Base-by-base conservation (phyloP, 2,329 filamentous ascomycete species). In the Thelonectria olida region DNA sequence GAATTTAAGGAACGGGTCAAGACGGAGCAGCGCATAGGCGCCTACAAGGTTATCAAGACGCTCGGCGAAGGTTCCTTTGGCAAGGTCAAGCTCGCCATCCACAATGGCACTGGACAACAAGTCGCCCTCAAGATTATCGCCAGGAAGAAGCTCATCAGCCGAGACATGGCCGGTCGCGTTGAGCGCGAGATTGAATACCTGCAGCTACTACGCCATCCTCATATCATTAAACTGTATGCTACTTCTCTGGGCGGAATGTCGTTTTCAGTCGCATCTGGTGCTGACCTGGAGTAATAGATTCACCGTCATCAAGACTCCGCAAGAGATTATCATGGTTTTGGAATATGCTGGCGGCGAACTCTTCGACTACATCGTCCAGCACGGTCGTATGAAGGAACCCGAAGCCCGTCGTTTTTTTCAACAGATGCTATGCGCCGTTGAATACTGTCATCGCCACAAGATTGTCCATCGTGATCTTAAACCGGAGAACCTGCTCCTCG, bases 101-200 rank as follows among this genome's bases (percentile, higher is more conserved):
- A 99, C 76, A 89, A 93, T 73, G 89, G 93, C 69, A 98, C 92
- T 68, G 92, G 92, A 66, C 94, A 98, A 78, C 92, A 97, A 81
- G 96, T 99, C 51, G 96, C 96, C 25, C 86, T 99, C 75, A 99
- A 99, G 85, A 97, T 98, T 75, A 99, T 99, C 74, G 92, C 93
- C 41, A 88, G 96, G 68, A 96, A 96, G 82, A 97, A 97, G 82
- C 86, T 99, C 73, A 93, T 97, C 71, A 98, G 94, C 70, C 87
- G 95, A 73, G 96, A 99, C 79, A 98, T 99, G 96, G 94, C 96
- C 54, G 96, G 96, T 62, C 88, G 96, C 63, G 96, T 99, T 66
- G 96, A 99, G 82, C 88, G 96, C 69, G 96, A 99, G 83, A 99
- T 99, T 71, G 94, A 97, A 78, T 99, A 99, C 76, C 86, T 99